Percentiles rank a stretch among this genome's conserved stretches.
These are phyloP conservation scores for Boletus rufocinnamomeus DNA, from an alignment of 768 basidiomycete species.

Conservation along the genomic window DNA sequence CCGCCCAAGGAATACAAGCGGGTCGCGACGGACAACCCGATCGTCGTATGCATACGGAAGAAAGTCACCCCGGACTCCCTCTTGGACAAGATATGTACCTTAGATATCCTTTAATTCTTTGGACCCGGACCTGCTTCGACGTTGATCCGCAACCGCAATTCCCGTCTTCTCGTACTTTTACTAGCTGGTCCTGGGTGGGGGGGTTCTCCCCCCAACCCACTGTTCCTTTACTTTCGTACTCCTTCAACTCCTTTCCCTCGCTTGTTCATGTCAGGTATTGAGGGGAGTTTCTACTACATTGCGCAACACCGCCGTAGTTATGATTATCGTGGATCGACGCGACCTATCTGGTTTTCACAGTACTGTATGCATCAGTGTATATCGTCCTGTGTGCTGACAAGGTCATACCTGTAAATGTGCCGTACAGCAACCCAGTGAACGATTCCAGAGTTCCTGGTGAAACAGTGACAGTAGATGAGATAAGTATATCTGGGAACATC, in stretches of 20 bases:
- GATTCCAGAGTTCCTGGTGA: background rate
- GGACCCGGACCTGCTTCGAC: background rate
- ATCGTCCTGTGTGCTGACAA: too few species aligned
- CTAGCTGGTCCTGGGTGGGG: background rate
- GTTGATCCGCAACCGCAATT: background rate
- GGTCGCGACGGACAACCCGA: constrained; percentile 20
- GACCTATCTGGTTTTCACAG: too few species aligned
- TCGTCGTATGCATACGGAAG: constrained; percentile 15
- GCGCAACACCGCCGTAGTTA: background rate
- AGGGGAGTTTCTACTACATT: too few species aligned
- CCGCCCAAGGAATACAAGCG: constrained; percentile 18
- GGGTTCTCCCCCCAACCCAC: too few species aligned
- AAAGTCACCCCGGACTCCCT: constrained; percentile 10
- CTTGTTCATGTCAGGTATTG: background rate
- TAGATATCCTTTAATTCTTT: constrained; percentile 17
- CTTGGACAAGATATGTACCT: constrained; percentile 15
- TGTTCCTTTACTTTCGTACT: background rate
- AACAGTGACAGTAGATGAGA: background rate
- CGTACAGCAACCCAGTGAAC: background rate
- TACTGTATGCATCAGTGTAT: too few species aligned
- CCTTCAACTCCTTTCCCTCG: background rate
- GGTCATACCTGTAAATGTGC: background rate
- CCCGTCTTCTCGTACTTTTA: background rate
- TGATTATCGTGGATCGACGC: background rate
- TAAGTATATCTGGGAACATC: background rate